Evolutionary conservation across 306 rosid genomes (phyloP), one percentile per base, ranked within the genome.

Genomic region (Vigna unguiculata): DNA sequence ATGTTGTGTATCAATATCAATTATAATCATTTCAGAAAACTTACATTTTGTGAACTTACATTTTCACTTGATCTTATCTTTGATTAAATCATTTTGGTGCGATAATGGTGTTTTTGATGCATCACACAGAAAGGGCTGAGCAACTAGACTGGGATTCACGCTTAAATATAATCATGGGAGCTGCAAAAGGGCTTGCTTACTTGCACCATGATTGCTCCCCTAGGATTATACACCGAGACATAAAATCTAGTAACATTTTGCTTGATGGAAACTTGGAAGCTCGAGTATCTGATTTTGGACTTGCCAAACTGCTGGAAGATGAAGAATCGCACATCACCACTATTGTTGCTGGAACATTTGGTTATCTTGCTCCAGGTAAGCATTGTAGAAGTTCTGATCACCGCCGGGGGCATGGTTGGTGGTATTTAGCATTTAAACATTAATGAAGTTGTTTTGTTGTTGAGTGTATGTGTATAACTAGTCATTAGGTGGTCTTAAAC

Each of bases 171-270:
- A 88, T 92, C 43, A 77, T 96, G 97, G 99, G 99, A 82, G 99
- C 98, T 65, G 97, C 99, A 72, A 96, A 96, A 84, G 99, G 99
- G 83, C 90, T 96, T 73, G 92, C 98, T 10, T 96, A 96, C 89
- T 88, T 92, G 92, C 99, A 92, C 81, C 99, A 96, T 67, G 99
- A 96, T 85, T 96, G 98, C 83, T 91, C 98, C 38, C 99, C 99
- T 7, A 88, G 99, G 88, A 87, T 96, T 82, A 89, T 96, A 82
- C 99, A 96, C 66, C 89, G 99, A 66, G 99, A 96, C 86, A 96
- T 96, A 82, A 96, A 96, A 79, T 96, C 99, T 0, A 96, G 99
- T 86, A 96, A 96, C 78, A 96, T 96, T 83, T 91, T 96, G 28
- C 98, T 96, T 32, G 98, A 92, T 77, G 98, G 93, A 47, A 92